phyloP scores from a whole-genome alignment of 768 basidiomycete species.

The Calocybe indica region DNA sequence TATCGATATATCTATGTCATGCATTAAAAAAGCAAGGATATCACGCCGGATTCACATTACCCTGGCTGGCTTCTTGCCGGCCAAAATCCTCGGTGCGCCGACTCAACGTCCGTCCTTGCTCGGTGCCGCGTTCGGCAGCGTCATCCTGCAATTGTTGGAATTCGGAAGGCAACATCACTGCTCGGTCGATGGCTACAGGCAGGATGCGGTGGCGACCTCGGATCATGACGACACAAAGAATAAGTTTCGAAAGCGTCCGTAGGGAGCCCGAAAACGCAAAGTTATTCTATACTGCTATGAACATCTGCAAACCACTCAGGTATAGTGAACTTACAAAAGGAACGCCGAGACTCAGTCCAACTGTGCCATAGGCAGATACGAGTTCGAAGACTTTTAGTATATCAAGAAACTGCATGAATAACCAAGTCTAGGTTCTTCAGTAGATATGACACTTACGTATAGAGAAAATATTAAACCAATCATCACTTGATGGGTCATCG shows the following conservation, averaged over 20 bases:
- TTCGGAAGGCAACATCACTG: conserved; percentile 75
- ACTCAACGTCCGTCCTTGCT: neutral
- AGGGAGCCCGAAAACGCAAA: conserved; percentile 80
- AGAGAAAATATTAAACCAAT: conserved; percentile 83
- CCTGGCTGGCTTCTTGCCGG: too few species aligned
- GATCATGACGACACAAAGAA: conserved; percentile 86
- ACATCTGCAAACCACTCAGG: conserved; percentile 5
- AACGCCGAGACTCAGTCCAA: conserved; percentile 88
- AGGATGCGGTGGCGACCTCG: conserved; percentile 89
- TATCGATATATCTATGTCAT: too few species aligned
- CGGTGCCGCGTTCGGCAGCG: neutral
- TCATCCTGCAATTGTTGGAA: conserved; percentile 23
- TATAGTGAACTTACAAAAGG: conserved; percentile 48
- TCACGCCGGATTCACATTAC: too few species aligned
- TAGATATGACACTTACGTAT: conserved; percentile 44
- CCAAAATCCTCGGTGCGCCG: too few species aligned
- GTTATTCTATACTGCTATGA: conserved; percentile 47
- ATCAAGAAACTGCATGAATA: neutral
- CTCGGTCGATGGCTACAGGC: conserved; percentile 84
- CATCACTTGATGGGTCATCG: conserved; percentile 40
- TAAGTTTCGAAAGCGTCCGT: conserved; percentile 77
- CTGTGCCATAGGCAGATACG: conserved; percentile 83
- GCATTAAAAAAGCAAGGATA: too few species aligned
- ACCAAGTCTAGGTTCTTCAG: neutral
- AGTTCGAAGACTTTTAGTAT: conserved; percentile 62